phyloP scores from a whole-genome alignment of 2,329 filamentous ascomycete species.

The Aulographum hederae region DNA sequence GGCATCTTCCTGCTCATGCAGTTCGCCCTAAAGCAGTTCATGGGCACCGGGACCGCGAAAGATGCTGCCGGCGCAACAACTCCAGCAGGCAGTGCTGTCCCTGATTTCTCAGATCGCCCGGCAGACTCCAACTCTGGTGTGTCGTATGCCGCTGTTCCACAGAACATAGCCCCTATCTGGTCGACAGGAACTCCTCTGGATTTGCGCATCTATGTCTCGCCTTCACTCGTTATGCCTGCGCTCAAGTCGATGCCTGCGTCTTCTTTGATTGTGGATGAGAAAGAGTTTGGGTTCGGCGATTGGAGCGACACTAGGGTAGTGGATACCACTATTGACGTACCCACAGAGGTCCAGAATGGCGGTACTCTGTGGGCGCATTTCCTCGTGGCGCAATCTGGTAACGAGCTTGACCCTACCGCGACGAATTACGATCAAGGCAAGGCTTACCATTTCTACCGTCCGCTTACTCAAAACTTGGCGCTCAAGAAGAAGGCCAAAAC shows the following conservation, averaged over 20 bases:
- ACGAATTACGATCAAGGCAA: slow-evolving; percentile 53
- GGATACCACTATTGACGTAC: slow-evolving; percentile 61
- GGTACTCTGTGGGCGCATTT: slow-evolving; percentile 92
- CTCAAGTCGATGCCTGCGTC: slow-evolving; percentile 47
- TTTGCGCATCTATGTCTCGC: slow-evolving; percentile 68
- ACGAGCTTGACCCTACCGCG: slow-evolving; percentile 55
- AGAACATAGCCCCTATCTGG: slow-evolving; percentile 75
- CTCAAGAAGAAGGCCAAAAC: slow-evolving; percentile 85
- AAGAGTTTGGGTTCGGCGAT: slow-evolving; percentile 60
- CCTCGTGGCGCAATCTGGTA: slow-evolving; percentile 63
- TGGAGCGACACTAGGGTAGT: slow-evolving; percentile 61
- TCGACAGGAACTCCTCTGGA: slow-evolving; percentile 61
- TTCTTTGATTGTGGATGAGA: slow-evolving; percentile 61
- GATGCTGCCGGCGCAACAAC: slow-evolving; percentile 9
- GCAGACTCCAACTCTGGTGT: slow-evolving; percentile 30
- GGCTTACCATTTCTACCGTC: slow-evolving; percentile 69
- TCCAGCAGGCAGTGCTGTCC: slow-evolving; percentile 15
- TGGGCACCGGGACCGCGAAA: slow-evolving; percentile 8
- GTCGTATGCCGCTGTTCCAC: slow-evolving; percentile 45
- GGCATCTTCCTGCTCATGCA: slow-evolving; percentile 42
- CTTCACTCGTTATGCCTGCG: slow-evolving; percentile 49
- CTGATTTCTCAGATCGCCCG: slow-evolving; percentile 17
- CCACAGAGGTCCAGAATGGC: slow-evolving; percentile 68
- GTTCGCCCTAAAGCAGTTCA: slow-evolving; percentile 35
- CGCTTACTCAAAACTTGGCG: slow-evolving; percentile 73